phyloP scores from a whole-genome alignment of 2,329 filamentous ascomycete genomes.

The Cadophora sp. region DNA sequence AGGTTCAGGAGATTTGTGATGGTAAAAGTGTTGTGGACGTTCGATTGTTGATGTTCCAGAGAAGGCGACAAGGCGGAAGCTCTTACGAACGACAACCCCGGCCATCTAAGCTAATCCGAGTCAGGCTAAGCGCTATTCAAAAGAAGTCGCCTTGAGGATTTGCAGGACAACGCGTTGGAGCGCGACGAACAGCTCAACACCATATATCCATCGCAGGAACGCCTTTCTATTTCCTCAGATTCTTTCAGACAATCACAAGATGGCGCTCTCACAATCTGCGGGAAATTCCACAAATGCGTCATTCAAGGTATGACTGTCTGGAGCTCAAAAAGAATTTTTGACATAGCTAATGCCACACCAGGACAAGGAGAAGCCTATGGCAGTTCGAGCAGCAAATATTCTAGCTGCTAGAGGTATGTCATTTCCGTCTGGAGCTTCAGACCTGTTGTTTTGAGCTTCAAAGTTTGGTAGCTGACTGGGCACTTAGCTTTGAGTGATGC shows the following conservation, averaged over 20 bases:
- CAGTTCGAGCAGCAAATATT: slow-evolving; percentile 95
- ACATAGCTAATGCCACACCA: slow-evolving; percentile 46
- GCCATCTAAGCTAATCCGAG: slow-evolving; percentile 28
- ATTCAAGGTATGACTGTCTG: slow-evolving; percentile 62
- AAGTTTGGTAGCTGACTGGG: background rate
- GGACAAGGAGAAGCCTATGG: slow-evolving; percentile 98
- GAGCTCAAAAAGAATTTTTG: slow-evolving; percentile 31
- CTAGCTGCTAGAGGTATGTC: slow-evolving; percentile 87
- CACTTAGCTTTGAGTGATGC: slow-evolving; percentile 89
- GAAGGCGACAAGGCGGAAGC: slow-evolving; percentile 34
- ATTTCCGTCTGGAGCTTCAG: slow-evolving; percentile 1
- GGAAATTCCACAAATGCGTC: slow-evolving; percentile 63
- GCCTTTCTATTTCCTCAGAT: slow-evolving; percentile 26
- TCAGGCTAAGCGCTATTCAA: slow-evolving; percentile 21
- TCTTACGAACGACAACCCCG: slow-evolving; percentile 34
- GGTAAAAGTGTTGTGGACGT: slow-evolving; percentile 9
- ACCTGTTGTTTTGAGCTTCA: background rate
- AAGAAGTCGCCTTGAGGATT: slow-evolving; percentile 31
- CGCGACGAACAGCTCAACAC: slow-evolving; percentile 35
- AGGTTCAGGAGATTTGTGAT: background rate
- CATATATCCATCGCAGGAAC: slow-evolving; percentile 22
- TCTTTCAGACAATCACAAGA: slow-evolving; percentile 46
- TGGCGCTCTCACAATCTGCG: slow-evolving; percentile 49
- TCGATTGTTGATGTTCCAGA: slow-evolving; percentile 22
- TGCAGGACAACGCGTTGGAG: slow-evolving; percentile 35